Evolutionary conservation across 1,139 yeast genomes (phyloP), one percentile per base, ranked within the genome.

Genomic region (Geotrichum bryndzae): DNA sequence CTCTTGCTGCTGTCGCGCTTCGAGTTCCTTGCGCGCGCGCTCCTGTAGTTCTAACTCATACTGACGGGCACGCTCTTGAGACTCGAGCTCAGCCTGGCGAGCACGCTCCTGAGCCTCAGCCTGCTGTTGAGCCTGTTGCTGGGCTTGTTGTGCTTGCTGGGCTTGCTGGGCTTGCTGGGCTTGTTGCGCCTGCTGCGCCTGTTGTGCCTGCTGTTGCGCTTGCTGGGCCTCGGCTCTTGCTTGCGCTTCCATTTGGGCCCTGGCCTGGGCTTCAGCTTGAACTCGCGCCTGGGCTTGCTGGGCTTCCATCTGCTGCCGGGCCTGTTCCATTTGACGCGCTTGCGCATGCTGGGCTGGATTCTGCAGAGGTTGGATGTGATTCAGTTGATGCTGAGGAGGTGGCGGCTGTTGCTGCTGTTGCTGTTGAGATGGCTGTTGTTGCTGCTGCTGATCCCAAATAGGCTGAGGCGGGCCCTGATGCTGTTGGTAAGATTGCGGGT

Each of bases 391-490:
- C 27, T 53, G 55, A 25, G 35, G 48, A 35, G 48, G 58, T 13
- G 15, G 54, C 35, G 35, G 22, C 22, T 10, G 35, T 27, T 18
- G 41, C 27, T 56, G 59, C 22, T 22, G 41, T 23, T 15, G 52
- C 38, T 35, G 53, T 48, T 55, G 58, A 11, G 31, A 51, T 31
- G 97, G 96, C n/a, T 22, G 54, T 25, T 51, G 53, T 15, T 22
- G 46, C 18, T 15, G 48, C n/a, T 23, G 54, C n/a, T 38, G 15
- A 22, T 51, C 59, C 59, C 54, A 51, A 51, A 5, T 8, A 51
- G 25, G 41, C 38, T 51, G 18, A 33, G 54, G 59, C 25, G 54
- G 59, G 2, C 54, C 54, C 45, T 53, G 25, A 38, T 56, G 59
- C 41, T 33, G 54, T 25, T 51, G 59, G 13, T 63, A 66, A 57